Evolutionary conservation across 495 filamentous ascomycete genomes (phyloP).

Genomic region (Penicillium odoratum): DNA sequence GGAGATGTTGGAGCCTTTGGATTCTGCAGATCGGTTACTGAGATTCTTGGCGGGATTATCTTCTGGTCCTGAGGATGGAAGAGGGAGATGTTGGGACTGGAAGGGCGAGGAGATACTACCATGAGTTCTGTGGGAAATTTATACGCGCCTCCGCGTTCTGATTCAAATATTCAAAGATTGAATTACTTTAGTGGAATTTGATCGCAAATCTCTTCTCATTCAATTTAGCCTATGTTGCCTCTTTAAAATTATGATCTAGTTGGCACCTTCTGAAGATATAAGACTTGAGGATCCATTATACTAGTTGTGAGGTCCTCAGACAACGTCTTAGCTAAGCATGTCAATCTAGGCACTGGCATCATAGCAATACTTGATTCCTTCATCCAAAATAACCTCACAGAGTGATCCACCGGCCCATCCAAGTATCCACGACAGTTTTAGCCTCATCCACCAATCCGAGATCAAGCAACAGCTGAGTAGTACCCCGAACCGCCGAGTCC

Average conservation of each 20-base stretch:
- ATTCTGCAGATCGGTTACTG: constrained; percentile 60
- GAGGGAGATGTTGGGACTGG: constrained; percentile 78
- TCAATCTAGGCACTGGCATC: no score
- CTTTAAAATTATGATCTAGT: no score
- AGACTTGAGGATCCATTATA: no score
- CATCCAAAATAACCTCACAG: constrained; percentile 15
- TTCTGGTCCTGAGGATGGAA: constrained; percentile 40
- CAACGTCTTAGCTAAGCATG: no score
- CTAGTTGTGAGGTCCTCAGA: no score
- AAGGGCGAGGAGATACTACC: constrained; percentile 68
- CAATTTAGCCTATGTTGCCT: no score
- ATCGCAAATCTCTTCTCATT: no score
- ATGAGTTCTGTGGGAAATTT: constrained; percentile 27
- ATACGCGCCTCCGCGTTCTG: no score
- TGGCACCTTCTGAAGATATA: no score
- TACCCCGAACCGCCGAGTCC: constrained; percentile 65
- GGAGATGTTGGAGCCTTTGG: constrained; percentile 60
- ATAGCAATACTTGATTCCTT: no score
- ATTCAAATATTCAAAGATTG: no score
- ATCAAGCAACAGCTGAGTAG: constrained; percentile 64
- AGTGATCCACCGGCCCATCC: constrained; percentile 68
- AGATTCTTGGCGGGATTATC: constrained; percentile 48
- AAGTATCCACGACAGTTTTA: constrained; percentile 59
- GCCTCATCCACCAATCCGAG: constrained; percentile 71
- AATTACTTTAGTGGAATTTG: no score